Base-by-base conservation (phyloP, 176 grass and related monocot genomes). In the Lolium multiflorum region DNA sequence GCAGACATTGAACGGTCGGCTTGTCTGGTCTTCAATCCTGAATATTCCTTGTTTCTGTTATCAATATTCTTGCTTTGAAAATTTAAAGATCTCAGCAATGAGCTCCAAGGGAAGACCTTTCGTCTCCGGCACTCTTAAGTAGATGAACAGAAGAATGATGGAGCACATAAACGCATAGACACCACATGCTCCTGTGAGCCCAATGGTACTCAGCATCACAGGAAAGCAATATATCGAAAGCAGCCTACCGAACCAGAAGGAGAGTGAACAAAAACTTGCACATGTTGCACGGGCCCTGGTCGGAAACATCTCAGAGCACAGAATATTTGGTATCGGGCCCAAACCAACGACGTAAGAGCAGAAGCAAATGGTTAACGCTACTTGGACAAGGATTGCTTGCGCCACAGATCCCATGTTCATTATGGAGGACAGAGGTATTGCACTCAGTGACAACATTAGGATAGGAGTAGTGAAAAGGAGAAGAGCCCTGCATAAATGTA, bases 301-400 rank as follows among this genome's bases (percentile, higher is more conserved):
- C n/a, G 96, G 93, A 48, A 98, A 98, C 54, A 98, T 93, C 78
- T 98, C 93, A 0, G 96, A 91, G 28, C 96, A 98, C 26, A 98
- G 89, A 57, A 98, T 92, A 78, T 92, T 98, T 35, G 96, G 96
- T 70, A 98, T 74, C 0, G 93, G 91, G 2, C 93, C 93, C 46
- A 95, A 87, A 79, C 93, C 96, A 67, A 94, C 20, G 9, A 98
- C 96, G 20, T 95, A 98, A 11, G 91, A 93, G 84, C 91, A 95
- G 89, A 95, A 92, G 68, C 92, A 95, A 67, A 92, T 49, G 25
- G 91, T 90, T 55, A 95, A 77, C 66, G 87, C 83, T 9, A 78
- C 66, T 4, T 94, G 89, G 63, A 94, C 94, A 31, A 95, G 50
- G 80, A 87, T 83, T 18, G 88, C 86, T 59, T 90, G 78, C 3